Base-by-base conservation (phyloP, 768 basidiomycete species). In the Trametes sanguinea region DNA sequence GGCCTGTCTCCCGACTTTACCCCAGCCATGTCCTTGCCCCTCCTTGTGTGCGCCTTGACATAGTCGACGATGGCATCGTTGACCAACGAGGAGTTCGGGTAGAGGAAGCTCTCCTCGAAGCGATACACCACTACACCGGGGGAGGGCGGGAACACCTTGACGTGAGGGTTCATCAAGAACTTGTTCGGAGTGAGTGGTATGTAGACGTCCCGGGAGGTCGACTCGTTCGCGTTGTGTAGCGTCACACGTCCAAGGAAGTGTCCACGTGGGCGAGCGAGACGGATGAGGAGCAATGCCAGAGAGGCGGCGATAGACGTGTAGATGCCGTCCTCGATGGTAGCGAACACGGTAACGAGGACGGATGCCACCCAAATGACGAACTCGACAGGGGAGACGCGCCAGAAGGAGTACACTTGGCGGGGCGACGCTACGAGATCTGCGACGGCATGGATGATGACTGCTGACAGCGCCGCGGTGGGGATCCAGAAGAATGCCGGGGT, bases 401-500 rank as follows among this genome's bases (percentile, higher is more conserved):
- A 98, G 80, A 87, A 98, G 2, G 83, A 81, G 75, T 88, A 97
- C 13, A 90, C 87, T 74, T 90, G 85, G 52, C 81, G 74, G 0
- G 95, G 95, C 0, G 89, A 86, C 22, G 94, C 90, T 50, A 99
- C 88, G 52, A 99, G 80, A 76, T 89, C 88, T 3, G 85, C 85
- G 10, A 95, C 92, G 39, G 92, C 92, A 68, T 95, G 93, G 65
- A 97, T 95, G 70, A 98, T 95, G 64, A 97, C 84, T 30, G 95
- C 95, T 3, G 92, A 88, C 14, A 98, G 82, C 27, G 80, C 85
- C 8, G 89, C 89, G 22, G 69, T 84, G 37, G 89, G 91, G 59
- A 91, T 92, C 88, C 89, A 95, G 77, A 81, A 93, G 83, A 95
- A 95, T 46, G 93, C 93, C 29, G 86, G 85, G 0, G 95, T 95